These are phyloP conservation scores for Tolypocladium ophioglossoides DNA, from an alignment of 2,329 filamentous ascomycete species.

Conservation along the genomic window DNA sequence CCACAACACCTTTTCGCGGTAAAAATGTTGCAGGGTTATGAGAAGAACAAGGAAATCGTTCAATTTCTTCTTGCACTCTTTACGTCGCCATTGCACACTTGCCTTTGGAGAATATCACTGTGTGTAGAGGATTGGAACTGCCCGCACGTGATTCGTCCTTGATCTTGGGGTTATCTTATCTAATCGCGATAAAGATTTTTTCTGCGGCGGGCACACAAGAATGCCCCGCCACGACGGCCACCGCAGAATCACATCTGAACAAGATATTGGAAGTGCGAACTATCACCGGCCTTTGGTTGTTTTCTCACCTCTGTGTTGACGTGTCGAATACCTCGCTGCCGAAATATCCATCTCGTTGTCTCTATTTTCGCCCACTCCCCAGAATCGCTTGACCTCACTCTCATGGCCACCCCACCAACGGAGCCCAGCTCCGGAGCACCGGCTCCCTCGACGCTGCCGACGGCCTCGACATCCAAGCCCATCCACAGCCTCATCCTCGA, in stretches of 20 bases:
- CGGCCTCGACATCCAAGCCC: conserved; percentile 51
- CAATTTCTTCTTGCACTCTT: no score
- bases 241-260: neutral
- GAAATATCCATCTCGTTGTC: neutral
- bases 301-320: neutral
- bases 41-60: no score
- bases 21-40: no score
- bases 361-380: neutral
- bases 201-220: neutral
- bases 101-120: no score
- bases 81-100: no score
- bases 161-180: neutral
- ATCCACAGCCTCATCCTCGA: conserved; percentile 82
- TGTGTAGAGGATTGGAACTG: neutral
- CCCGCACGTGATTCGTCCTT: neutral
- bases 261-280: neutral
- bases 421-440: conserved; percentile 5
- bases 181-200: conserved; percentile 1
- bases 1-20: no score
- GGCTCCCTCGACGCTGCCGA: conserved; percentile 4
- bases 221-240: neutral
- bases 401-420: neutral
- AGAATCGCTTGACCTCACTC: neutral
- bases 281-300: neutral
- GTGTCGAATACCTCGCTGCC: neutral